Evolutionary conservation across 805 yeast genomes (phyloP).

Genomic region (Teunomyces gatunensis): DNA sequence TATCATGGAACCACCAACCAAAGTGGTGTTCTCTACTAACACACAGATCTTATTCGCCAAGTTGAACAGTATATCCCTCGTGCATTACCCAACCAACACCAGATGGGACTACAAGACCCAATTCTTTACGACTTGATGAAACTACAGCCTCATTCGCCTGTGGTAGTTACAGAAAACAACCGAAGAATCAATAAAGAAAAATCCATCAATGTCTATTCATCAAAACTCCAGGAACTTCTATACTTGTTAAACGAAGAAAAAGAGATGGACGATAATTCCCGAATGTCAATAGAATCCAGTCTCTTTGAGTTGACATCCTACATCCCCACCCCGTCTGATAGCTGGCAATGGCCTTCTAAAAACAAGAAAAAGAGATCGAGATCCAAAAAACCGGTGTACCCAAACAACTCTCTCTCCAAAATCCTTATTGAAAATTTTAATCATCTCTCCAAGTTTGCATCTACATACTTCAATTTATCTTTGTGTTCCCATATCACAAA

Average conservation of each 20-base stretch:
- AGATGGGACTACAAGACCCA: slow-evolving; percentile 22
- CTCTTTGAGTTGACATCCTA: slow-evolving; percentile 25
- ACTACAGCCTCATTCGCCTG: slow-evolving; percentile 23
- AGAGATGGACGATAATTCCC: slow-evolving; percentile 26
- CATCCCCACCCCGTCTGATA: slow-evolving; percentile 20
- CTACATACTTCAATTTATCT: slow-evolving; percentile 36
- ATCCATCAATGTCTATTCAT: slow-evolving; percentile 32
- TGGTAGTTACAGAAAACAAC: slow-evolving; percentile 5
- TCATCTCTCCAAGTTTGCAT: slow-evolving; percentile 25
- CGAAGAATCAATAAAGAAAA: slow-evolving; percentile 7
- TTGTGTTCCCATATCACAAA: slow-evolving; percentile 40
- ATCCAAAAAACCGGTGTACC: slow-evolving; percentile 19
- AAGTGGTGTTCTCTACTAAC: slow-evolving; percentile 3
- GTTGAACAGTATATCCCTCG: slow-evolving; percentile 15
- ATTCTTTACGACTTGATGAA: slow-evolving; percentile 31
- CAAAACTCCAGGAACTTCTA: slow-evolving; percentile 27
- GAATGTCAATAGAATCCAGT: slow-evolving; percentile 27
- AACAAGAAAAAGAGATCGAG: neutral
- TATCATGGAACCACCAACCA: neutral
- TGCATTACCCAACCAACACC: slow-evolving; percentile 11
- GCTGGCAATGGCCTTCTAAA: slow-evolving; percentile 10
- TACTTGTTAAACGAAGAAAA: slow-evolving; percentile 25
- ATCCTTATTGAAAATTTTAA: slow-evolving; percentile 39
- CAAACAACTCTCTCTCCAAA: slow-evolving; percentile 34
- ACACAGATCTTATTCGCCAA: slow-evolving; percentile 14